These are phyloP conservation scores for Agroathelia rolfsii DNA, from an alignment of 1,284 basidiomycete genomes.

Conservation along the genomic window DNA sequence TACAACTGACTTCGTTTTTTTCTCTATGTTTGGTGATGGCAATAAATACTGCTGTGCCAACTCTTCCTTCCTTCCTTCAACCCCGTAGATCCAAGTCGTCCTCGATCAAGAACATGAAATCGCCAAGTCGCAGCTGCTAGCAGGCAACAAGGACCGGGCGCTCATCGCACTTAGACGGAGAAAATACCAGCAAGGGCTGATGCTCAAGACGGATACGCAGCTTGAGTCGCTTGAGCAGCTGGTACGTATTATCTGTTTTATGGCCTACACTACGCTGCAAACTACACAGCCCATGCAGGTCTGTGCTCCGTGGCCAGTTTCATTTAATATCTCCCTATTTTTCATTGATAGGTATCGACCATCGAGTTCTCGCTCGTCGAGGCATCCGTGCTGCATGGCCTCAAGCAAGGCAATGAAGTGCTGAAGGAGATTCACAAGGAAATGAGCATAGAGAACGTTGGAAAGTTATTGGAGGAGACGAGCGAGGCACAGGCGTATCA, in stretches of 20 bases:
- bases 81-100: constrained; percentile 84
- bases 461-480: constrained; percentile 86
- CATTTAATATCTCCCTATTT: background rate
- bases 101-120: constrained; percentile 85
- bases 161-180: constrained; percentile 77
- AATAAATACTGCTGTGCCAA: constrained; percentile 1
- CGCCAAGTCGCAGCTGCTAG: constrained; percentile 72
- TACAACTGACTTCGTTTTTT: constrained; percentile 2
- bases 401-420: constrained; percentile 90
- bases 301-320: background rate
- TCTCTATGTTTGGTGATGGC: constrained; percentile 3
- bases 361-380: constrained; percentile 97
- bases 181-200: constrained; percentile 88
- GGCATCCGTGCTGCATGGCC: constrained; percentile 83
- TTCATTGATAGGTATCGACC: constrained; percentile 63
- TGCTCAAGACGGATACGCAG: constrained; percentile 85
- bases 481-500: constrained; percentile 91
- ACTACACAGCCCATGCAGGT: background rate
- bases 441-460: constrained; percentile 88
- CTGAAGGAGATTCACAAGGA: constrained; percentile 91
- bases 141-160: constrained; percentile 82
- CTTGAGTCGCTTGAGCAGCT: constrained; percentile 85
- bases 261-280: too few relatives aligned
- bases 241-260: constrained; percentile 44
- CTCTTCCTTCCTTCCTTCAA: background rate